Conservation (phyloP, 768 basidiomycete genomes). For the Tulasnella calospora region DNA sequence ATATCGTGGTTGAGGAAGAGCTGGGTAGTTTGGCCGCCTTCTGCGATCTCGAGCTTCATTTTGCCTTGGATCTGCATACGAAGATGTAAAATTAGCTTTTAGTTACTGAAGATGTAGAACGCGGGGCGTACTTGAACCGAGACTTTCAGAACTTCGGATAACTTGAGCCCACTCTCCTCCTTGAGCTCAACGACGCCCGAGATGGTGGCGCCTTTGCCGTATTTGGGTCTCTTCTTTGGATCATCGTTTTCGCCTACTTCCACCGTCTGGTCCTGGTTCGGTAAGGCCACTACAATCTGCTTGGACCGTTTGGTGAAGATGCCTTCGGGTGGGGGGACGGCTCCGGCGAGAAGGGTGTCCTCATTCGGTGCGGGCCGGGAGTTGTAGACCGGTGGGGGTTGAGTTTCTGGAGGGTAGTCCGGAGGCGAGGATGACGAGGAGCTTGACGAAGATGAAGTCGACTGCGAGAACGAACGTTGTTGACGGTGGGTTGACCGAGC, state of each 20-base stretch:
- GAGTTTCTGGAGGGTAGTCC: conserved; percentile 5
- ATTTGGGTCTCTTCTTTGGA: conserved; percentile 8
- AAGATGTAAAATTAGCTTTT: not conserved
- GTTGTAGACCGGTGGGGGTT: conserved; percentile 16
- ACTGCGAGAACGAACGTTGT: not conserved
- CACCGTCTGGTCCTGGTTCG: not conserved
- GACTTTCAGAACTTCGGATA: conserved; percentile 9
- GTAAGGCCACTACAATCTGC: conserved; percentile 12
- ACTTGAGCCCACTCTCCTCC: conserved; percentile 12
- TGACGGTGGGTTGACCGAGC: not conserved
- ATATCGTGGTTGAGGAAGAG: conserved; percentile 14
- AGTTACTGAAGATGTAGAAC: not conserved
- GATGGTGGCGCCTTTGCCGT: conserved; percentile 9
- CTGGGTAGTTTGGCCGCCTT: conserved; percentile 16
- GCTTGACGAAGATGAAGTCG: not conserved
- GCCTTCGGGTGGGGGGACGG: conserved; percentile 20
- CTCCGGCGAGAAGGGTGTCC: conserved; percentile 23
- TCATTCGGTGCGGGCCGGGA: conserved; percentile 13
- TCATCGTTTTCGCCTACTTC: not conserved
- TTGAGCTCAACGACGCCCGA: conserved; percentile 18
- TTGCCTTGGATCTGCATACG: conserved; percentile 23
- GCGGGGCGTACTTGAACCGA: conserved; percentile 6
- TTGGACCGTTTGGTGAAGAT: conserved; percentile 11
- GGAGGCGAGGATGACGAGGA: conserved; percentile 7
- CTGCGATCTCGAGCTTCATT: conserved; percentile 25